Percentiles rank a stretch among this genome's conserved stretches.
These are phyloP conservation scores for Aspergillus hortae DNA, from an alignment of 2,329 filamentous ascomycete genomes.

Conservation along the genomic window DNA sequence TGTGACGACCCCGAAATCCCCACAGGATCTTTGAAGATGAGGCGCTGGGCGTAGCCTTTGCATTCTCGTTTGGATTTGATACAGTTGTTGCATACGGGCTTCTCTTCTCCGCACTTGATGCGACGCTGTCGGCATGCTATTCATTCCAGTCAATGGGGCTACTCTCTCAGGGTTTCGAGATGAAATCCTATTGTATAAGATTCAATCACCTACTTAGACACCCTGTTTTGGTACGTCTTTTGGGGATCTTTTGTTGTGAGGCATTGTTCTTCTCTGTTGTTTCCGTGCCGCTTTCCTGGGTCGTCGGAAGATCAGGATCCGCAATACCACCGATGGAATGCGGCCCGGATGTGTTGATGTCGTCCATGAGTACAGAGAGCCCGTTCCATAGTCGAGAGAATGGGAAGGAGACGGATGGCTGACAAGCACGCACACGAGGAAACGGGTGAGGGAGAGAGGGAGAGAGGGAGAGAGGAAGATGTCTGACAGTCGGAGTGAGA, in stretches of 20 bases:
- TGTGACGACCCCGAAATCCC: constrained; percentile 28
- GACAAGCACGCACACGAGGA: neutral
- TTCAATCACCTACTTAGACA: constrained; percentile 66
- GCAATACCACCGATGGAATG: neutral
- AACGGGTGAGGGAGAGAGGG: neutral
- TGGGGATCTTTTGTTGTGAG: constrained; percentile 32
- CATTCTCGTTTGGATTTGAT: constrained; percentile 46
- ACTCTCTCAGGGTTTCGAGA: constrained; percentile 16
- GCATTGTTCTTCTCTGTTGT: constrained; percentile 15
- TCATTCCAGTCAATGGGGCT: constrained; percentile 11
- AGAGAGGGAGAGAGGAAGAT: neutral
- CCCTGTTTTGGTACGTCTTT: constrained; percentile 84
- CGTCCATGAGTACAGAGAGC: constrained; percentile 11
- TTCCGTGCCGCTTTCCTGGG: constrained; percentile 8
- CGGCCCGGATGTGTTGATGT: constrained; percentile 6
- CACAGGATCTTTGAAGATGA: constrained; percentile 40
- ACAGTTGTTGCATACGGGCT: constrained; percentile 46
- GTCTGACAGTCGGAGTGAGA: no score
- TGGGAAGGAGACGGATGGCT: neutral
- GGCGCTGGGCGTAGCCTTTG: constrained; percentile 41
- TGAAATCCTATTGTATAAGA: neutral
- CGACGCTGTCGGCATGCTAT: constrained; percentile 85
- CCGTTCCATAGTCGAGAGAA: constrained; percentile 14
- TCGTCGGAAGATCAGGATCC: constrained; percentile 1
- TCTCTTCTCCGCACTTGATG: constrained; percentile 94